These are phyloP conservation scores for Paspalum notatum DNA, from an alignment of 176 grass and related monocot genomes.

Conservation along the genomic window DNA sequence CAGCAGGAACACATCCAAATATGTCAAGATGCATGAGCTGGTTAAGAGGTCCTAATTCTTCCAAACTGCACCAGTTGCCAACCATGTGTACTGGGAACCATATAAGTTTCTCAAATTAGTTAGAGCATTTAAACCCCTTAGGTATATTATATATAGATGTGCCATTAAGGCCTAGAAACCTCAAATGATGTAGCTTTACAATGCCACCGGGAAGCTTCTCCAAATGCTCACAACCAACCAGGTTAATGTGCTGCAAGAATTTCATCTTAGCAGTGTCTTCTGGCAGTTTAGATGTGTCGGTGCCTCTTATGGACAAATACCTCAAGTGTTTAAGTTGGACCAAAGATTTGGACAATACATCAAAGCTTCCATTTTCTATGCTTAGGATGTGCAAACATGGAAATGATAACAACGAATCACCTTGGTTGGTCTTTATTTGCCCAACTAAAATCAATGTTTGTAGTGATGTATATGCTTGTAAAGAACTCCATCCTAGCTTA, in stretches of 20 bases:
- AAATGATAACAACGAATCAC: neutral
- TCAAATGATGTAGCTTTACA: neutral
- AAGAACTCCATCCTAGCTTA: neutral
- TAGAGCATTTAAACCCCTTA: neutral
- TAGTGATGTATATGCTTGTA: neutral
- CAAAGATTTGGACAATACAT: too few species aligned
- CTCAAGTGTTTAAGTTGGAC: neutral
- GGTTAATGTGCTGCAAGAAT: neutral
- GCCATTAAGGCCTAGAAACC: neutral
- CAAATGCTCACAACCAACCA: neutral
- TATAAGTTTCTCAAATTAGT: neutral
- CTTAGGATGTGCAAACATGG: neutral
- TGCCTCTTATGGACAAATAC: neutral
- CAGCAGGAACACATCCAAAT: too few species aligned
- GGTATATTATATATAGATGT: neutral
- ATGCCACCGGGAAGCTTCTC: neutral
- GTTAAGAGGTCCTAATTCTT: slow-evolving; percentile 7
- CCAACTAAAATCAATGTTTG: slow-evolving; percentile 23
- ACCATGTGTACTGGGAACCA: neutral
- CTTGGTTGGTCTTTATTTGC: neutral
- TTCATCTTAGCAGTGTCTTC: neutral
- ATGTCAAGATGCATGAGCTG: neutral
- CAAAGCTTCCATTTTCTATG: too few species aligned
- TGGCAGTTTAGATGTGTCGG: neutral
- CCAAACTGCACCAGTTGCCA: slow-evolving; percentile 7